phyloP scores from a whole-genome alignment of 2,329 filamentous ascomycete genomes.

The Diaporthe amygdali region DNA sequence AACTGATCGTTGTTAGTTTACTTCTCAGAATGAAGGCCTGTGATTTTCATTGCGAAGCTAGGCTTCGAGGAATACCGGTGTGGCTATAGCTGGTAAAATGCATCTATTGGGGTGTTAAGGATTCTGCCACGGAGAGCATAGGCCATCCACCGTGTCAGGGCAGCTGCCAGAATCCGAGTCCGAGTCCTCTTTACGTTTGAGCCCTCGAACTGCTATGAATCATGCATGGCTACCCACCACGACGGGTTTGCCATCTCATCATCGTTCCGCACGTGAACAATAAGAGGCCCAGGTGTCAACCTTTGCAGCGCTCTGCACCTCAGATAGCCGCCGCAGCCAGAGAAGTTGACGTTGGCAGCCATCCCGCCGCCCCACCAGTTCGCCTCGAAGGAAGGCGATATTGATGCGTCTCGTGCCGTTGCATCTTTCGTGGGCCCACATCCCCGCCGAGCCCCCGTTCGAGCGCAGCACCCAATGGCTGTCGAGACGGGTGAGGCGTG shows the following conservation, averaged over 20 bases:
- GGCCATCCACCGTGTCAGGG: not conserved
- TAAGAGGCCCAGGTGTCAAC: not conserved
- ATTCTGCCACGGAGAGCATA: not conserved
- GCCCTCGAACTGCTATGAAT: not conserved
- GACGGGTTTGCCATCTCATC: slow-evolving; percentile 3
- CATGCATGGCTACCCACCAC: not conserved
- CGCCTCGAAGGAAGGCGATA: slow-evolving; percentile 12
- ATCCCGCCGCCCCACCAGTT: slow-evolving; percentile 15
- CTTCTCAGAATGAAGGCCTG: not conserved
- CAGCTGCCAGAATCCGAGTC: too few relatives aligned
- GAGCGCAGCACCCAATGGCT: not conserved
- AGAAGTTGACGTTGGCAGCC: not conserved
- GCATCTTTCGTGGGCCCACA: slow-evolving; percentile 5
- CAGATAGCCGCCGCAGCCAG: slow-evolving; percentile 16
- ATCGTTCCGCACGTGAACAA: not conserved
- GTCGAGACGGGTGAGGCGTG: slow-evolving; percentile 18
- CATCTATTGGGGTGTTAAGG: not conserved
- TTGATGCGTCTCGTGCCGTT: not conserved
- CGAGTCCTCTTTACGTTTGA: not conserved
- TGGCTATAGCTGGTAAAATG: not conserved
- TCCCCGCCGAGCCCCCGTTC: slow-evolving; percentile 11
- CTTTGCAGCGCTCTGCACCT: not conserved
- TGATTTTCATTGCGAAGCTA: not conserved
- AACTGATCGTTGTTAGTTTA: not conserved
- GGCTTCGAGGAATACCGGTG: not conserved